A percentile compares a stretch with the other conserved stretches of the same genome.
phyloP scores from a whole-genome alignment of 2,329 filamentous ascomycete genomes.

The Penicillium palitans region DNA sequence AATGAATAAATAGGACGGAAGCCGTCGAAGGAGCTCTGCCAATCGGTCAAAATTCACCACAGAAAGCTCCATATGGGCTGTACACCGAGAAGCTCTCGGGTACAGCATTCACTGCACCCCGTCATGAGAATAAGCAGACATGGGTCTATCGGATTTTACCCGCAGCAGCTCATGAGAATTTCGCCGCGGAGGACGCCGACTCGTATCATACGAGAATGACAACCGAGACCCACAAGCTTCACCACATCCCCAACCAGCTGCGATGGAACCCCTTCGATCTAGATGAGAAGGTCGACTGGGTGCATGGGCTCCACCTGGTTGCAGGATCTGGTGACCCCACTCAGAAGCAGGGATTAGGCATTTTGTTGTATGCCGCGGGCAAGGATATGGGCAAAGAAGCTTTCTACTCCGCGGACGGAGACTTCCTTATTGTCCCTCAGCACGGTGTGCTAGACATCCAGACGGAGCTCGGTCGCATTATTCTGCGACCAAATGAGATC shows the following conservation, averaged over 20 bases:
- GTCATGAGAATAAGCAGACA: conserved; percentile 67
- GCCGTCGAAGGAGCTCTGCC: conserved; percentile 73
- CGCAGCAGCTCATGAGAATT: conserved; percentile 59
- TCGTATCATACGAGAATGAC: conserved; percentile 50
- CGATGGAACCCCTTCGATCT: conserved; percentile 78
- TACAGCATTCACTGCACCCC: conserved; percentile 69
- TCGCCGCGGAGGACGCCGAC: conserved; percentile 46
- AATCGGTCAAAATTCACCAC: conserved; percentile 75
- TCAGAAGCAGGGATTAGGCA: conserved; percentile 75
- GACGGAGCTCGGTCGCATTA: conserved; percentile 72
- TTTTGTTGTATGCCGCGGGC: conserved; percentile 77
- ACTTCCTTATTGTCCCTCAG: conserved; percentile 74
- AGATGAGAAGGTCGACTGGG: conserved; percentile 67
- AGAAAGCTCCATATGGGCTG: conserved; percentile 74
- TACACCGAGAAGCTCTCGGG: conserved; percentile 80
- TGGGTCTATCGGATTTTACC: conserved; percentile 72
- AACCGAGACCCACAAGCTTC: conserved; percentile 54
- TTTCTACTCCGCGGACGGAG: conserved; percentile 82
- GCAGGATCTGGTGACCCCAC: conserved; percentile 78
- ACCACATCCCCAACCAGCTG: conserved; percentile 77
- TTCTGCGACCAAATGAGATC: conserved; percentile 77
- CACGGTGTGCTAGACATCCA: conserved; percentile 72
- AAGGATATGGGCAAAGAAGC: conserved; percentile 75
- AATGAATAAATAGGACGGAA: conserved; percentile 60
- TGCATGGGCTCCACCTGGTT: conserved; percentile 68